Base-by-base conservation (phyloP, 352 stramenopile species). In the Phytopythium aichiense region DNA sequence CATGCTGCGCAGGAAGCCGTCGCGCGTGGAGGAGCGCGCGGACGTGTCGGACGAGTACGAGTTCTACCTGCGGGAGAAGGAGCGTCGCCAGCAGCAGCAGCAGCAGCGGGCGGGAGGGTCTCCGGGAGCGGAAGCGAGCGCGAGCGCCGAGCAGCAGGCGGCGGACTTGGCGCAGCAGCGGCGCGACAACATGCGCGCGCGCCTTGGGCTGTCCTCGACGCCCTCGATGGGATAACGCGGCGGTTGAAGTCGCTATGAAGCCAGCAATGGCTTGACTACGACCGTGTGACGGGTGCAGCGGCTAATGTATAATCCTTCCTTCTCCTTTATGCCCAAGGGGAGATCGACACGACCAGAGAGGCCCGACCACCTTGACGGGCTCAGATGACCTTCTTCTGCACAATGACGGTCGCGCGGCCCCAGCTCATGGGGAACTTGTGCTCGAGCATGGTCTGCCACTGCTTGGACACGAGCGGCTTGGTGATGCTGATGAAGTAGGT, bases 1-100 rank as follows among this genome's bases (percentile, higher is more conserved):
- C 15, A 87, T 87, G 77, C 74, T 87, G 64, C 74, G 77, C n/a
- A 60, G 77, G 13, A 80, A 78, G 55, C 76, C 81, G 31, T 87
- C 81, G 49, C 79, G 79, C 22, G 77, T 91, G 53, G 79, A 91
- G 55, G 77, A 88, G 56, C 77, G 75, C 53, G 75, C 81, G 9
- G 79, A 90, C 60, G 79, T 90, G 20, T 73, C 79, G 56, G 83
- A 82, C 13, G 83, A 92, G 72, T 92, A 88, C 73, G 77, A 88
- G 64, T 48, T 59, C 13, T 92, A 92, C 61, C 43, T 88, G 37
- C 61, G 73, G 33, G 73, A 84, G 46, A 91, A 89, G 66, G 61
- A 87, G 54, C 56, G 49, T 23, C 58, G 67, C 43, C 37, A 61
- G 28, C 48, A 69, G 50, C 31, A 48, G n/a, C 18, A 58, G 23